Evolutionary conservation across 1,139 yeast genomes (phyloP), one percentile per base, ranked within the genome.

Genomic region (Hyphopichia khmerensis): DNA sequence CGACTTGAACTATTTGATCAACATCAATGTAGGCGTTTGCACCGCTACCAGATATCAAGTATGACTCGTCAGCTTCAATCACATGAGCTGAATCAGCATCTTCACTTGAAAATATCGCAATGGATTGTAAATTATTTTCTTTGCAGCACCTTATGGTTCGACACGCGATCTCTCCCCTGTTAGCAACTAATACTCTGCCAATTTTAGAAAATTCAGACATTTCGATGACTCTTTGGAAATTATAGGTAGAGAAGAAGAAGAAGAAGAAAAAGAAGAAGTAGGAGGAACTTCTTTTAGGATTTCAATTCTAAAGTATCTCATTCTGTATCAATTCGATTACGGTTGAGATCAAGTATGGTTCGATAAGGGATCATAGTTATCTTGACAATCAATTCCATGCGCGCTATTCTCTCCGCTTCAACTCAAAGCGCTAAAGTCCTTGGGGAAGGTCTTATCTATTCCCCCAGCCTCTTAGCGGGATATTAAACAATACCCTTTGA

Each of bases 121-220:
- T 62, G 15, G 77, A 61, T 32, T 59, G 56, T 35, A 73, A 59
- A 7, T 68, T 67, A 54, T 63, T 49, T 38, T 60, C 53, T 41
- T 65, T 55, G 41, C 78, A 75, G 2, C 75, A 60, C 34, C 60
- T 54, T 23, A 66, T 62, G 35, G 71, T 71, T 33, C 79, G 54
- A 48, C 71, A 69, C 19, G 77, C 77, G 33, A 73, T 73, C 48
- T 73, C 79, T 23, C 79, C 79, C 43, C 79, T 61, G 48, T 72
- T 72, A 32, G 78, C 78, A 33, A 72, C 62, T 32, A 72, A 57
- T 10, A 73, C 69, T 35, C 58, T 62, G 31, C 57, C 49, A 39
- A 65, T 51, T 11, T 62, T 60, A 4, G 16, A 24, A 18, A 36
- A 36, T 5, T 24, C 11, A 10, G 33, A 29, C 38, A 36, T 36